A percentile compares a stretch with the other conserved stretches of the same genome.
Conservation (phyloP, 2,329 filamentous ascomycete species). For the Apiospora sp. region DNA sequence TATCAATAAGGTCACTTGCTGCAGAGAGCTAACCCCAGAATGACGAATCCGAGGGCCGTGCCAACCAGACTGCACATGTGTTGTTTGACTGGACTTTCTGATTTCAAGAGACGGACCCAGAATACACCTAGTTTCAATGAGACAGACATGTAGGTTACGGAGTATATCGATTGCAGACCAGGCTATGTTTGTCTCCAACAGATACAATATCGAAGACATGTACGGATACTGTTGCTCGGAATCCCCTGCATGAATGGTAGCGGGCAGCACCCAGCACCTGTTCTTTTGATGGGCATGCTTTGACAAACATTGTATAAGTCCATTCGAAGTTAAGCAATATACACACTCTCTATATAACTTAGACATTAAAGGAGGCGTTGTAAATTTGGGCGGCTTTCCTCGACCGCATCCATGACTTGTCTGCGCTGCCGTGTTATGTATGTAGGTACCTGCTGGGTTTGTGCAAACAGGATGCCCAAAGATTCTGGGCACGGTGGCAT, state of each 20-base stretch:
- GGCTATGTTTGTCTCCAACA: too few species aligned
- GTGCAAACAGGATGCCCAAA: neutral
- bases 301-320: too few species aligned
- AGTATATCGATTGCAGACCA: too few species aligned
- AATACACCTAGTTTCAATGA: neutral
- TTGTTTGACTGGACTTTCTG: neutral
- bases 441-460: neutral
- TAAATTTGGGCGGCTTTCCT: neutral
- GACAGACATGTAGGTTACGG: too few species aligned
- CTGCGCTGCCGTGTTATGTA: neutral
- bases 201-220: too few species aligned
- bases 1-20: neutral
- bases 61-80: neutral
- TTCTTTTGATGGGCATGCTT: neutral
- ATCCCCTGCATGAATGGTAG: too few species aligned
- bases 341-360: neutral
- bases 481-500: neutral
- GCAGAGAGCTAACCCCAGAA: neutral
- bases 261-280: neutral
- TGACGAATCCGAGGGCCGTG: constrained; percentile 1
- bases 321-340: too few species aligned
- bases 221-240: too few species aligned
- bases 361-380: neutral
- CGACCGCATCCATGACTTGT: neutral
- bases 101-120: neutral